phyloP scores from a whole-genome alignment of 2,329 filamentous ascomycete species.

The Penicillium psychrosexuale region DNA sequence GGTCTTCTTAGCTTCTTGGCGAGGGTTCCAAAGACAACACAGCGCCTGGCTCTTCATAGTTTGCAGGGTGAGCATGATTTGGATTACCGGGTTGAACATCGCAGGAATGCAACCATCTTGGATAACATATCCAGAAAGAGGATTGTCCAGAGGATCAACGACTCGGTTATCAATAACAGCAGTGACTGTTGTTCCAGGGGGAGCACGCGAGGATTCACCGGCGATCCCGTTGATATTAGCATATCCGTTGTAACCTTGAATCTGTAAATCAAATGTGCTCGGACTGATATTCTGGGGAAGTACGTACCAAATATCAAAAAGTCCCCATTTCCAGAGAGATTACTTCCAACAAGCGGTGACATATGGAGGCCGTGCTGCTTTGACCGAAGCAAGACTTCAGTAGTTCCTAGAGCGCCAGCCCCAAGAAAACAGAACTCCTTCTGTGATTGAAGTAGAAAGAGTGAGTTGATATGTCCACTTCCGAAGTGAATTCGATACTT shows the following conservation, averaged over 20 bases:
- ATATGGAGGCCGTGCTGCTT: conserved; percentile 57
- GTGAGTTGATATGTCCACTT: not conserved
- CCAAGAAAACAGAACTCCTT: conserved; percentile 65
- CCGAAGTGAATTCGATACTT: not conserved
- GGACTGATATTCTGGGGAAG: not conserved
- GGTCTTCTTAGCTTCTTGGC: not conserved
- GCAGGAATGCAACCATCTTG: conserved; percentile 19
- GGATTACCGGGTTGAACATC: conserved; percentile 13
- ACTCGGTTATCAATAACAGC: conserved; percentile 14
- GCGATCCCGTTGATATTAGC: conserved; percentile 5
- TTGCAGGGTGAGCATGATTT: conserved; percentile 7
- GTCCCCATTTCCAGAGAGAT: conserved; percentile 10
- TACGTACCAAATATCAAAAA: conserved; percentile 7
- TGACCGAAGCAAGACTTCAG: conserved; percentile 62
- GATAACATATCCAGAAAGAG: conserved; percentile 15
- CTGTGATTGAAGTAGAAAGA: not conserved
- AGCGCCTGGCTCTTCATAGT: not conserved
- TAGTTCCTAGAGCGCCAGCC: conserved; percentile 63
- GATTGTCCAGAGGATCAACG: not conserved
- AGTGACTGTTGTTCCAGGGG: conserved; percentile 17
- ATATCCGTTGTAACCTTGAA: conserved; percentile 40
- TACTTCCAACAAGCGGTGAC: conserved; percentile 55
- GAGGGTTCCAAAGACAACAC: not conserved
- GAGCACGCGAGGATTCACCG: not conserved
- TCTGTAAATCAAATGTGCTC: not conserved